Evolutionary conservation across 1,139 yeast species (phyloP), one percentile per base, ranked within the genome.

Genomic region (Kodamaea suecica): DNA sequence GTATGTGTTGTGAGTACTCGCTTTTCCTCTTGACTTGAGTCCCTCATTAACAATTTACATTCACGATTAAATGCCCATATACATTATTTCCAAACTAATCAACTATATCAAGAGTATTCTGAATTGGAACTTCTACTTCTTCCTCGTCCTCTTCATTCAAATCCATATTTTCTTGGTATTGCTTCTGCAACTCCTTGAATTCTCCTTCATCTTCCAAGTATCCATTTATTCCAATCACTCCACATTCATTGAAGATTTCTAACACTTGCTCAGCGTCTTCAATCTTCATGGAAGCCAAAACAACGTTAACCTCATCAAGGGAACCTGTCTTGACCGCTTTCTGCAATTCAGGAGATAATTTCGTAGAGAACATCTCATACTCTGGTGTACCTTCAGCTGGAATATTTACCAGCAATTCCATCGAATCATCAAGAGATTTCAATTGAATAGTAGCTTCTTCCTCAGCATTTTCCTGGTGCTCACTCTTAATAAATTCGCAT

Each of bases 381-480:
- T 77, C 77, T 27, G 59, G 60, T 2, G 70, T 53, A 31, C 78
- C 84, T 35, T 70, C 68, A 5, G 50, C 52, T 3, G 98, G 98
- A 13, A 88, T 66, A 37, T 71, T 74, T 12, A 92, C 90, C 34
- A 77, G 69, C 33, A 92, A 70, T 57, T 84, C 81, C 1, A 92
- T 76, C 41, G 79, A 75, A 23, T 94, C 95, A 59, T 92, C 97
- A 35, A 90, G 75, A 0, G 96, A 80, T 50, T 86, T 84, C 50
- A 92, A 68, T 60, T 92, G 97, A 46, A 92, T 88, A 45, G 80
- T 77, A 35, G 84, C 94, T 45, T 80, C 92, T 17, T 77, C 86
- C 33, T 75, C 85, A 20, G 53, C 63, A 17, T 53, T 17, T 10
- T 23, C 36, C 14, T 40, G 45, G 15, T 47, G 50, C 44, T 73